Percentiles rank a stretch among this genome's conserved stretches.
Conservation (phyloP, 108 stramenopile genomes). For the Cyclotella choctawhatcheeana region DNA sequence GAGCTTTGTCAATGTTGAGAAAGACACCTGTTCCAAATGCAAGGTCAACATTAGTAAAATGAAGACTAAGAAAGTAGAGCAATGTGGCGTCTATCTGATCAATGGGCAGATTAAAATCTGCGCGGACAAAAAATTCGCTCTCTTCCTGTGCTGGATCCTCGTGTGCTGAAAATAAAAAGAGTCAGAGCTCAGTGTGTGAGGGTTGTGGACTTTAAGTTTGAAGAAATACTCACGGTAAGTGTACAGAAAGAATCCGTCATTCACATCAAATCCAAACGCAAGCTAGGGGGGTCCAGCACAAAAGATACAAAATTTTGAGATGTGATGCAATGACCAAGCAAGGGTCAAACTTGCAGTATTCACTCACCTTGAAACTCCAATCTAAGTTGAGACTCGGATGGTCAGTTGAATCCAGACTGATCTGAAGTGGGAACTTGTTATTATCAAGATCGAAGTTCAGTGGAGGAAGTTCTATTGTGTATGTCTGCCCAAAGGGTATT, state of each 20-base stretch:
- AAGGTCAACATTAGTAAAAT: constrained; percentile 12
- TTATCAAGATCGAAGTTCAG: not conserved
- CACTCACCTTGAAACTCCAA: not conserved
- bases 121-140: not conserved
- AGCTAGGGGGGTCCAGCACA: too few species aligned
- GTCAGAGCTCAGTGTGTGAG: too few species aligned
- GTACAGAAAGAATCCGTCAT: not conserved
- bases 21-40: constrained; percentile 39
- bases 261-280: not conserved
- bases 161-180: not conserved
- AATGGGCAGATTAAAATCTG: not conserved
- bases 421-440: not conserved
- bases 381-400: not conserved
- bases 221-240: not conserved
- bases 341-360: too few species aligned
- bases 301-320: too few species aligned
- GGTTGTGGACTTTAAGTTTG: too few species aligned
- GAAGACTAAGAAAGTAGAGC: constrained; percentile 35
- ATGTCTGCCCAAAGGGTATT: constrained; percentile 35
- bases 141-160: not conserved
- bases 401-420: not conserved
- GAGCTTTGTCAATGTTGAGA: constrained; percentile 39
- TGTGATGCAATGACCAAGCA: too few species aligned
- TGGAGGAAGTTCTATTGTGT: not conserved
- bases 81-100: constrained; percentile 14